Percentiles rank a stretch among this genome's conserved stretches.
phyloP scores from a whole-genome alignment of 495 filamentous ascomycete species.

The Neurospora hispaniola region DNA sequence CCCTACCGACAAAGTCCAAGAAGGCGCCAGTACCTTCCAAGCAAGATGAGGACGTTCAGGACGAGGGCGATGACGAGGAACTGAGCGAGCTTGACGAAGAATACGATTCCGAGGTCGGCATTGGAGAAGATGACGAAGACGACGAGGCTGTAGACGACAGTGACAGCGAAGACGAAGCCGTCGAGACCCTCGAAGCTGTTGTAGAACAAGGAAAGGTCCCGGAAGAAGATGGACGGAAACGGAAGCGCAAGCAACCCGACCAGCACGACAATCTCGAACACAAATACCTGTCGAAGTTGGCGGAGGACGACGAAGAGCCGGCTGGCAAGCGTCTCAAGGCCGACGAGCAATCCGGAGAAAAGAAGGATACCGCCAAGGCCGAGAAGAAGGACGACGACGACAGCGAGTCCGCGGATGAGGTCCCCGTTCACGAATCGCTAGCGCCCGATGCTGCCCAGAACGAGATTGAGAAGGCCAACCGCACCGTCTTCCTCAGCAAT shows the following conservation, averaged over 20 bases:
- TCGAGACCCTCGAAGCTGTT: conserved; percentile 20
- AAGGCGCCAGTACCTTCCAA: conserved; percentile 4
- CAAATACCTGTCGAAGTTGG: conserved; percentile 66
- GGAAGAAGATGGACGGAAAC: conserved; percentile 34
- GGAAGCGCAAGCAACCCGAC: conserved; percentile 67
- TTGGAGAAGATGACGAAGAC: conserved; percentile 35
- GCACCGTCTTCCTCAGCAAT: conserved; percentile 91
- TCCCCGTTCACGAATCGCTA: conserved; percentile 41
- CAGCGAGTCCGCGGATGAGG: conserved; percentile 18
- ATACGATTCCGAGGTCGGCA: conserved; percentile 27
- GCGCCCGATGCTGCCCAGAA: conserved; percentile 28
- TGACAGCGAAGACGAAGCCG: conserved; percentile 28
- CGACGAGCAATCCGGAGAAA: conserved; percentile 22
- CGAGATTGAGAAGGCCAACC: conserved; percentile 74
- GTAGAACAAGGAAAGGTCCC: conserved; percentile 12
- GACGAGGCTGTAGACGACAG: conserved; percentile 24
- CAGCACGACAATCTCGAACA: conserved; percentile 70
- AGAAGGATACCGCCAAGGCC: conserved; percentile 15
- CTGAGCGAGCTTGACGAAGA: conserved; percentile 26
- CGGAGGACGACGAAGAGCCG: conserved; percentile 35
- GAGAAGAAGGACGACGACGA: conserved; percentile 13
- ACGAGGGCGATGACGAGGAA: conserved; percentile 18
- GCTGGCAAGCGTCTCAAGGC: conserved; percentile 37
- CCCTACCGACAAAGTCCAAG: conserved; percentile 19
- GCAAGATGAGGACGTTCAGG: conserved; percentile 7